Base-by-base conservation (phyloP, 1,284 basidiomycete genomes). In the Rhizoctonia solani region DNA sequence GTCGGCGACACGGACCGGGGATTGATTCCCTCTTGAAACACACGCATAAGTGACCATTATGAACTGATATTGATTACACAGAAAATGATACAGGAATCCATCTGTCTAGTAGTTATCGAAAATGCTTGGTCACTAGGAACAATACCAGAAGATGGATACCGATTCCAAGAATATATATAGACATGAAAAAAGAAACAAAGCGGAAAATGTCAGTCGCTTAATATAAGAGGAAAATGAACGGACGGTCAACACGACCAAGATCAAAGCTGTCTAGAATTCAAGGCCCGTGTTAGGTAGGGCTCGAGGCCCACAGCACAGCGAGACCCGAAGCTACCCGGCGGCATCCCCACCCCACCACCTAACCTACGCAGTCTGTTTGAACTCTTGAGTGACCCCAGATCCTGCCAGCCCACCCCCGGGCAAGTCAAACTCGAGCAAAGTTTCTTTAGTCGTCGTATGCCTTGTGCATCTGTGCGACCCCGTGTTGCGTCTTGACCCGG, bases 391-490 rank as follows among this genome's bases (percentile, higher is more conserved):
- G 8, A 65, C 34, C n/a, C 46, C 46, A 53, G 61, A 65, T 11
- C 61, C 61, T 3, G 61, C 61, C 37, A 42, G 14, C 9, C 61
- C 61, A 5, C 61, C 61, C 21, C 19, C 37, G 16, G 61, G 61
- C 25, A 65, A 29, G 16, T 25, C 8, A 46, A 53, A 54, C 37
- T 65, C 50, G 16, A 65, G 34, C 27, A 54, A 37, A 1, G 44
- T 25, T 50, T 53, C 49, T 34, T 52, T 65, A 5, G 27, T 25
- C 14, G 27, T 25, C 9, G 14, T 29, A 32, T 63, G 42, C n/a
- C 46, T 29, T 3, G 6, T 23, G n/a, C 41, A 25, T 21, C 37
- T 39, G 16, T 25, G 50, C 14, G 27, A 32, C 8, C 19, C 58
- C 19, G 14, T 21, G 27, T 14, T 39, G 49, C 23, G 49, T 14